Evolutionary conservation across 2,329 filamentous ascomycete species (phyloP).

Genomic region (Hypoxylon sp.): DNA sequence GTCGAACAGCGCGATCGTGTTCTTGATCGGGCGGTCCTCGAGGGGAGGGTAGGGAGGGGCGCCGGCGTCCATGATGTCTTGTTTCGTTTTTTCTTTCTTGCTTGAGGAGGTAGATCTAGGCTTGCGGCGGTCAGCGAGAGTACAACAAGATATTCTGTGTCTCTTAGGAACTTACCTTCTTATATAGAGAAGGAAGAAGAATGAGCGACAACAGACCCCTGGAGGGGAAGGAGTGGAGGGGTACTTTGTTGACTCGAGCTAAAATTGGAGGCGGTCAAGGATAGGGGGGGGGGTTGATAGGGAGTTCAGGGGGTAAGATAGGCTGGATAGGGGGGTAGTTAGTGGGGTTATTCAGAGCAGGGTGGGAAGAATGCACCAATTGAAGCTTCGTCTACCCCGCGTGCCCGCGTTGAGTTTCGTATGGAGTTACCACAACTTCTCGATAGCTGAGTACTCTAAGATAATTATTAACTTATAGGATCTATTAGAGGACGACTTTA

Average conservation of each 20-base stretch:
- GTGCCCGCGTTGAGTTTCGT: conserved; percentile 6
- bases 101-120: not conserved
- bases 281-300: not conserved
- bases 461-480: no score
- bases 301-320: no score
- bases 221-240: conserved; percentile 26
- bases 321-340: not conserved
- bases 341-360: no score
- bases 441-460: no score
- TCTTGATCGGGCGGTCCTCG: conserved; percentile 83
- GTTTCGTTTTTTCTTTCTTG: conserved; percentile 3
- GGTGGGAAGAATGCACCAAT: conserved; percentile 21
- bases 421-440: not conserved
- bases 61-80: conserved; percentile 51
- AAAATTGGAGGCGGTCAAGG: conserved; percentile 26
- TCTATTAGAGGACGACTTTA: no score
- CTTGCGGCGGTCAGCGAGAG: not conserved
- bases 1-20: conserved; percentile 95
- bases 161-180: conserved; percentile 3
- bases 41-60: conserved; percentile 72
- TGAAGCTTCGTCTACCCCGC: conserved; percentile 15
- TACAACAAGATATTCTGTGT: not conserved
- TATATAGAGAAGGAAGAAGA: not conserved
- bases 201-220: conserved; percentile 8
- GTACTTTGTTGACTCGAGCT: conserved; percentile 13